Evolutionary conservation across 2,329 filamentous ascomycete genomes (phyloP).

Genomic region (Pseudogymnoascus sp.): DNA sequence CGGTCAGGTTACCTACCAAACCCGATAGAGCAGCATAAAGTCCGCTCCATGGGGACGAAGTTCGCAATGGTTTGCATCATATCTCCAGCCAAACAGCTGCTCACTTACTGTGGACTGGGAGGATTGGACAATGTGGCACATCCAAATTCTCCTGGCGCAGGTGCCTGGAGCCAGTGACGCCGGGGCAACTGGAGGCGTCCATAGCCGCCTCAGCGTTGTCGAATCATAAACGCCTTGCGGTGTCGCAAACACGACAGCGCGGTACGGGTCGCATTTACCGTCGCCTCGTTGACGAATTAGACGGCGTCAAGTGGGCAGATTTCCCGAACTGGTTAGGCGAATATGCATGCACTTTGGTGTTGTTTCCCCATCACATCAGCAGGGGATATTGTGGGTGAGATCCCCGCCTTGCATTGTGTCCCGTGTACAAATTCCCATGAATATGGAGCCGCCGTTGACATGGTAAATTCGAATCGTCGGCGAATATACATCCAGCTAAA

Average conservation of each 20-base stretch:
- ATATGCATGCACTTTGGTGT: slow-evolving; percentile 6
- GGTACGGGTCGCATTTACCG: slow-evolving; percentile 2
- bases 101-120: background rate
- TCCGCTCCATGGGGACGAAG: background rate
- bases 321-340: background rate
- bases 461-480: no score
- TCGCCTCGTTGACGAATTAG: slow-evolving; percentile 7
- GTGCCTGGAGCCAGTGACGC: slow-evolving; percentile 5
- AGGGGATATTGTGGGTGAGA: background rate
- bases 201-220: slow-evolving; percentile 5
- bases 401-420: background rate
- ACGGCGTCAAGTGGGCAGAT: background rate
- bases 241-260: background rate
- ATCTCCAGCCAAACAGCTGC: slow-evolving; percentile 4
- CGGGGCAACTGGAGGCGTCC: background rate
- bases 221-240: background rate
- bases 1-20: background rate
- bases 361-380: slow-evolving; percentile 5
- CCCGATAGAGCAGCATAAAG: background rate
- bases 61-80: slow-evolving; percentile 1
- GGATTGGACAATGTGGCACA: slow-evolving; percentile 6
- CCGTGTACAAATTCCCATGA: background rate
- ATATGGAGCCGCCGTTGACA: background rate
- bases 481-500: no score
- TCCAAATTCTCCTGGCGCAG: background rate